phyloP scores from a whole-genome alignment of 805 yeast genomes.

The Hanseniaspora clermontiae region DNA sequence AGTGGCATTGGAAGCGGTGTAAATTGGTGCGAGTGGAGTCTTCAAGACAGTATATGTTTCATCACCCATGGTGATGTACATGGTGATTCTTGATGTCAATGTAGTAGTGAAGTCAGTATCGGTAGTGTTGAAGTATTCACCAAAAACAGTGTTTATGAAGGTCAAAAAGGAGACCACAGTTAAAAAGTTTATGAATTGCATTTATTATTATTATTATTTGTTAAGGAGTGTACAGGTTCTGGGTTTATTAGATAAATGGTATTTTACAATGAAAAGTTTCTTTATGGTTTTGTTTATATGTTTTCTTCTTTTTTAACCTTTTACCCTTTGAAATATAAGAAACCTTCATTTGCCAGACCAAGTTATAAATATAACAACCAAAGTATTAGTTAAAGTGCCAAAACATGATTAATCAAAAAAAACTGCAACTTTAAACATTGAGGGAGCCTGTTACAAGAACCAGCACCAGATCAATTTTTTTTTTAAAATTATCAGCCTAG shows the following conservation, averaged over 20 bases:
- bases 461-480: no score
- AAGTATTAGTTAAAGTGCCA: no score
- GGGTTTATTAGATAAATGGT: neutral
- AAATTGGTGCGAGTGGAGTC: slow-evolving; percentile 13
- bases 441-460: no score
- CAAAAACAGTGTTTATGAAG: neutral
- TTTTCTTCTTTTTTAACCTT: neutral
- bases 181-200: slow-evolving; percentile 1
- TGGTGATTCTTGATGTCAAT: slow-evolving; percentile 12
- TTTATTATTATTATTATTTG: neutral
- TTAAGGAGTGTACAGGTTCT: slow-evolving; percentile 8
- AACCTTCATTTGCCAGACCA: no score
- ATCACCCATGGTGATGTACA: slow-evolving; percentile 8
- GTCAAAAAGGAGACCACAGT: slow-evolving; percentile 8
- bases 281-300: neutral
- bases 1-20: slow-evolving; percentile 2
- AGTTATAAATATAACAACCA: no score
- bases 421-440: no score
- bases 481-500: no score
- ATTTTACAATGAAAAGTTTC: neutral
- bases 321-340: no score
- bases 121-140: slow-evolving; percentile 17
- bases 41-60: slow-evolving; percentile 10
- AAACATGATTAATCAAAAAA: no score
- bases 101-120: slow-evolving; percentile 3